A percentile compares a stretch with the other conserved stretches of the same genome.
These are phyloP conservation scores for Arachis monticola DNA, from an alignment of 331 rosid species.

Conservation along the genomic window DNA sequence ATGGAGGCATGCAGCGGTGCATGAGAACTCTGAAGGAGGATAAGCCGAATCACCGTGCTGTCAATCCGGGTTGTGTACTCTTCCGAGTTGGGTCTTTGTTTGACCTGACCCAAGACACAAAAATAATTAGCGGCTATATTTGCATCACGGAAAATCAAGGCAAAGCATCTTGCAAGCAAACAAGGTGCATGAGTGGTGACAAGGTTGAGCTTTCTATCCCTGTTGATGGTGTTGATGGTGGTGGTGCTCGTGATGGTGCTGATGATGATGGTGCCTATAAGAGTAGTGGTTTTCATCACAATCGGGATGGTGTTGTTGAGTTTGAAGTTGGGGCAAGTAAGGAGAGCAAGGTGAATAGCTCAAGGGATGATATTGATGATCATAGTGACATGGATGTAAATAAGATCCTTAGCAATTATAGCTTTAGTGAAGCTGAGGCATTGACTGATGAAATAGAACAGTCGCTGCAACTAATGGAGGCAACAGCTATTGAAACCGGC, in stretches of 20 bases:
- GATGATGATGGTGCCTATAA: constrained; percentile 46
- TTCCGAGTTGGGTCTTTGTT: too few relatives aligned
- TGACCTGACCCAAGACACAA: too few relatives aligned
- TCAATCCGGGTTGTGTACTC: too few relatives aligned
- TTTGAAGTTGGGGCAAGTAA: background rate
- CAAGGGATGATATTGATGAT: constrained; percentile 44
- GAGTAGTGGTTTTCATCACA: background rate
- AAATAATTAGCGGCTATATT: too few relatives aligned
- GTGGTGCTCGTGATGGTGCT: constrained; percentile 20
- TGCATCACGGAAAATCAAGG: too few relatives aligned
- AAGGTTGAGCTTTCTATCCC: constrained; percentile 57
- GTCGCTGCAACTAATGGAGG: constrained; percentile 19
- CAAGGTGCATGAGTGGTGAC: constrained; percentile 77
- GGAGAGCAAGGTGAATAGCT: too few relatives aligned
- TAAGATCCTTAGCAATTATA: constrained; percentile 53
- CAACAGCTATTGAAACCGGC: too few relatives aligned
- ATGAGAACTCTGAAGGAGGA: too few relatives aligned
- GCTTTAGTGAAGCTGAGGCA: constrained; percentile 90
- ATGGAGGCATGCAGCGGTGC: too few relatives aligned
- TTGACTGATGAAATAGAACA: constrained; percentile 79
- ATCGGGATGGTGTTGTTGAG: too few relatives aligned
- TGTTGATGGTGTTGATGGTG: constrained; percentile 36
- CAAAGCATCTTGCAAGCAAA: constrained; percentile 42
- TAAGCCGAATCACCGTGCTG: too few relatives aligned
- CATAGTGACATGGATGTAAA: constrained; percentile 47